phyloP scores from a whole-genome alignment of 2,329 filamentous ascomycete genomes.

The Calonectria pteridis region DNA sequence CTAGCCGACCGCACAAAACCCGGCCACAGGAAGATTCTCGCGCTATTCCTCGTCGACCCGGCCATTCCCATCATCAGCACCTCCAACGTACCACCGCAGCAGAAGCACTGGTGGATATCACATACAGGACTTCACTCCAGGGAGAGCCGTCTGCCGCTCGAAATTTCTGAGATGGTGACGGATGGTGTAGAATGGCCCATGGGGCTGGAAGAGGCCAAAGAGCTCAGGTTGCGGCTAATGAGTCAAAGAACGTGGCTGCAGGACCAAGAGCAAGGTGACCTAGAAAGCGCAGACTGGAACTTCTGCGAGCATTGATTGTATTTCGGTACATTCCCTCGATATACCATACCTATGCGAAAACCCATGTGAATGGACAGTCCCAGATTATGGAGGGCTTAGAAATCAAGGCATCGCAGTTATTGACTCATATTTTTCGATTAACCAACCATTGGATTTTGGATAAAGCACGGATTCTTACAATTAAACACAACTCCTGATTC shows the following conservation, averaged over 20 bases:
- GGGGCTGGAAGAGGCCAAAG: neutral
- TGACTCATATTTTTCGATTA: no score
- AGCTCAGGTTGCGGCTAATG: neutral
- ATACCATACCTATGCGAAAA: neutral
- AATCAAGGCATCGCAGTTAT: no score
- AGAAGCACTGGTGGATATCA: constrained; percentile 32
- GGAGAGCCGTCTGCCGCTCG: neutral
- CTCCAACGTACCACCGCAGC: constrained; percentile 55
- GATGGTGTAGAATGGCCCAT: neutral
- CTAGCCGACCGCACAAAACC: constrained; percentile 62
- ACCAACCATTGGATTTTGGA: no score
- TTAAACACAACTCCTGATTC: no score
- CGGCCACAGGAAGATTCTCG: constrained; percentile 69
- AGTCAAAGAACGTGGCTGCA: neutral
- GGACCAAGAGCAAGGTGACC: neutral
- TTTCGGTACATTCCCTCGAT: neutral
- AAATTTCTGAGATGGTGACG: neutral
- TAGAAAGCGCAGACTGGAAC: neutral
- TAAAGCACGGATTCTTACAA: no score
- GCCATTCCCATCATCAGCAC: constrained; percentile 55
- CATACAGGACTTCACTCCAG: neutral
- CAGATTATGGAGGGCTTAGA: no score
- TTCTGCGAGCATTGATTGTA: neutral
- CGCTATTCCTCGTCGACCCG: constrained; percentile 70
- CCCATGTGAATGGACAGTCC: neutral